These are phyloP conservation scores for Rhizopus microsporus DNA, from an alignment of 371 early-diverging fungal species.

Conservation along the genomic window DNA sequence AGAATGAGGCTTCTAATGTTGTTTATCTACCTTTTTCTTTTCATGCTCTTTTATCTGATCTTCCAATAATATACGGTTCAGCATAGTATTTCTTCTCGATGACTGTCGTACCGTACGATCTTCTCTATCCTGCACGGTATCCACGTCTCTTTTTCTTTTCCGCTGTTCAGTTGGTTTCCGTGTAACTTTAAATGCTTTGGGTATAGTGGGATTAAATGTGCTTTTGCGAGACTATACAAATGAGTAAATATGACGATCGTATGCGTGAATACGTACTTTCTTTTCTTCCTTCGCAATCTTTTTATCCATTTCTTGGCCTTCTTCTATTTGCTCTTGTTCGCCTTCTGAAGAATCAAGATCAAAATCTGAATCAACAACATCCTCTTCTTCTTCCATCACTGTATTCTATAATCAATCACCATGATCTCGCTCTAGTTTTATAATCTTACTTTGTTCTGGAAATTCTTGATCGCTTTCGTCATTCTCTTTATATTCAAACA, in stretches of 20 bases:
- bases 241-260: not conserved
- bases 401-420: not conserved
- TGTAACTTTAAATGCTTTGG: constrained; percentile 10
- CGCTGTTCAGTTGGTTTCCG: constrained; percentile 10
- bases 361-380: constrained; percentile 66
- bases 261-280: not conserved
- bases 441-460: constrained; percentile 33
- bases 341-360: constrained; percentile 61
- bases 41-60: constrained; percentile 55
- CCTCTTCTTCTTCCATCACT: constrained; percentile 47
- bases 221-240: constrained; percentile 20
- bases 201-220: constrained; percentile 7
- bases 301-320: constrained; percentile 47
- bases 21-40: constrained; percentile 36
- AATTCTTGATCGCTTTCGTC: constrained; percentile 66
- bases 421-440: not conserved
- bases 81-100: constrained; percentile 55
- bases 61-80: constrained; percentile 55
- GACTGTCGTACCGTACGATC: constrained; percentile 53
- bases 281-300: constrained; percentile 49
- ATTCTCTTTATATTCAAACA: constrained; percentile 56
- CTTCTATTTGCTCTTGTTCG: constrained; percentile 55
- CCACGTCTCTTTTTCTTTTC: constrained; percentile 2
- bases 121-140: not conserved
- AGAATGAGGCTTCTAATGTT: no score